phyloP scores from a whole-genome alignment of 352 stramenopile species.

The Globisporangium megalacanthum region DNA sequence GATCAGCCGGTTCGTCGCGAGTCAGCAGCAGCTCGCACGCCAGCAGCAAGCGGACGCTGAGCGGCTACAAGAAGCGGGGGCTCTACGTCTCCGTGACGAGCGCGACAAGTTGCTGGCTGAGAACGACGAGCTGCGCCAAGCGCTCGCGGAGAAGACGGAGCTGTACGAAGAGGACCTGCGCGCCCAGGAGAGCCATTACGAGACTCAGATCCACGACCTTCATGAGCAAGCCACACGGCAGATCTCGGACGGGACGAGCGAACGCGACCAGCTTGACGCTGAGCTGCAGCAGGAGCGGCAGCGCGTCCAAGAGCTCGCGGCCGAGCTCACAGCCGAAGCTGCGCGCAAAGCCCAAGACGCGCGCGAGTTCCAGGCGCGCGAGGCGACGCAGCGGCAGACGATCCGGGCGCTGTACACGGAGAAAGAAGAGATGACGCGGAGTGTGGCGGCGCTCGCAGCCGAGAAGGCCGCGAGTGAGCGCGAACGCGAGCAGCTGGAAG shows the following conservation, averaged over 20 bases:
- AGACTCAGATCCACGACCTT: conserved; percentile 55
- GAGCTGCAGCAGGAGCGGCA: conserved; percentile 16
- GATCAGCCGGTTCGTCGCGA: conserved; percentile 41
- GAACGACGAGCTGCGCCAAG: conserved; percentile 35
- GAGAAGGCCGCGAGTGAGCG: conserved; percentile 52
- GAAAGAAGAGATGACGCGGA: conserved; percentile 58
- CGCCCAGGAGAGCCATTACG: conserved; percentile 41
- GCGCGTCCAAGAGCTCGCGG: conserved; percentile 21
- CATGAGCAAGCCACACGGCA: conserved; percentile 45
- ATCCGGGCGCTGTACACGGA: conserved; percentile 47
- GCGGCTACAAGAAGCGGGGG: conserved; percentile 19
- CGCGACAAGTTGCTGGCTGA: conserved; percentile 28
- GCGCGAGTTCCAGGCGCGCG: conserved; percentile 30
- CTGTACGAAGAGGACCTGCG: conserved; percentile 39
- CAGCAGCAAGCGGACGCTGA: conserved; percentile 14
- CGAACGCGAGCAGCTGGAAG: conserved; percentile 25
- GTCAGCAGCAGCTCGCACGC: conserved; percentile 31
- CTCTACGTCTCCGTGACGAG: conserved; percentile 40
- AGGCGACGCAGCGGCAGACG: conserved; percentile 40
- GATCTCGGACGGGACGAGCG: conserved; percentile 36
- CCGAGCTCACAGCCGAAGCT: conserved; percentile 32
- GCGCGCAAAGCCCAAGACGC: conserved; percentile 43
- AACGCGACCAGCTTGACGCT: conserved; percentile 50
- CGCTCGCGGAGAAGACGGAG: conserved; percentile 41
- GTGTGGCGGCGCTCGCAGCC: conserved; percentile 30